Evolutionary conservation across 1,284 basidiomycete genomes (phyloP).

Genomic region (Taiwanofungus camphoratus): DNA sequence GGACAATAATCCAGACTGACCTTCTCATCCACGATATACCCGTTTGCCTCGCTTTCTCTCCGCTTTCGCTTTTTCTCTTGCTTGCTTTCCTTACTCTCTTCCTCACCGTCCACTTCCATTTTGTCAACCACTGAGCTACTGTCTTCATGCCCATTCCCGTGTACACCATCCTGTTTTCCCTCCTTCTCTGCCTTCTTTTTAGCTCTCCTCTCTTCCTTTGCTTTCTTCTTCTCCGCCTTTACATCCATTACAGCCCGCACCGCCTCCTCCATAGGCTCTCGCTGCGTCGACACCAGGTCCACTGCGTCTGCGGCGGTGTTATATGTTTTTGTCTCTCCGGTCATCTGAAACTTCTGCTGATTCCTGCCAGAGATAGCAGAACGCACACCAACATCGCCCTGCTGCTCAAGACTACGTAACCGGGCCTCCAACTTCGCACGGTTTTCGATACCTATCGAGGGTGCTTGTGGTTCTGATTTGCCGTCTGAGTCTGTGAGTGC

Average conservation of each 20-base stretch:
- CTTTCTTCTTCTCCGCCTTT: constrained; percentile 72
- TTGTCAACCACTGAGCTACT: constrained; percentile 17
- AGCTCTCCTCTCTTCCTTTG: constrained; percentile 74
- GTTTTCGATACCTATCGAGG: constrained; percentile 88
- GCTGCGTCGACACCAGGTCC: constrained; percentile 78
- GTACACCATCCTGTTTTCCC: constrained; percentile 35
- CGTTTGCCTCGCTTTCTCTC: constrained; percentile 49
- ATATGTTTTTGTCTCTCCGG: constrained; percentile 71
- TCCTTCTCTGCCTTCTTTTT: constrained; percentile 65
- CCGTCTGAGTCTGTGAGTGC: constrained; percentile 90
- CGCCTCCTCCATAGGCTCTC: constrained; percentile 65
- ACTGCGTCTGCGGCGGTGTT: constrained; percentile 79
- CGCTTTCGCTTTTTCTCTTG: constrained; percentile 72
- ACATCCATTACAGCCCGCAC: constrained; percentile 64
- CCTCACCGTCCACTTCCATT: constrained; percentile 39
- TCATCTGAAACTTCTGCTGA: constrained; percentile 77
- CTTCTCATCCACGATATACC: constrained; percentile 36
- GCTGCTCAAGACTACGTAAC: constrained; percentile 83
- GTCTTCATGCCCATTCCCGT: constrained; percentile 29
- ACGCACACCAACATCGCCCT: constrained; percentile 65
- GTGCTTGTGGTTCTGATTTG: constrained; percentile 78
- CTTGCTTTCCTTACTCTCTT: constrained; percentile 36
- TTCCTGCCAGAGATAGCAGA: constrained; percentile 57
- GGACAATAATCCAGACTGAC: constrained; percentile 26
- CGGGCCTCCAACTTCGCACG: constrained; percentile 94